A percentile compares a stretch with the other conserved stretches of the same genome.
Conservation (phyloP, 345 rosid genomes). For the Noccaea caerulescens region DNA sequence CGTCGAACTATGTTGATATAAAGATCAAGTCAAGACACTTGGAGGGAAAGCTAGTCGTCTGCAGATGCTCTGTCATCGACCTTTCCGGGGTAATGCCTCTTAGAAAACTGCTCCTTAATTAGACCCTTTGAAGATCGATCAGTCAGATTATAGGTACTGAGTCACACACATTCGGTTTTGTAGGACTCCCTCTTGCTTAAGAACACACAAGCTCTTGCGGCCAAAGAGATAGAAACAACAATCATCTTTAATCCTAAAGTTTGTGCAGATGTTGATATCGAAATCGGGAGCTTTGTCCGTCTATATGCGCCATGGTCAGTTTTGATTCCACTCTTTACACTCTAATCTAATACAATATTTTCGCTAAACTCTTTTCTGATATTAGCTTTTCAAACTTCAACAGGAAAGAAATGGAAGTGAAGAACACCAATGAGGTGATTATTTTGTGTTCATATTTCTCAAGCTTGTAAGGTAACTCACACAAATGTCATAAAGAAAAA, state of each 20-base stretch:
- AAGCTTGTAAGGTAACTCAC: conserved; percentile 27
- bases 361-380: conserved; percentile 16
- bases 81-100: conserved; percentile 53
- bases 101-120: background rate
- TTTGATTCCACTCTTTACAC: conserved; percentile 16
- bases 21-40: conserved; percentile 67
- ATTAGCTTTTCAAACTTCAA: conserved; percentile 20
- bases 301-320: conserved; percentile 69
- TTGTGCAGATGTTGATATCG: conserved; percentile 77
- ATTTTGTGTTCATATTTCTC: conserved; percentile 66
- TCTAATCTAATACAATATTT: conserved; percentile 5
- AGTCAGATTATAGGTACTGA: conserved; percentile 8
- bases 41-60: conserved; percentile 80
- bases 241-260: conserved; percentile 77
- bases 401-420: conserved; percentile 76
- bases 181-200: conserved; percentile 49
- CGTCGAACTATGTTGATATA: conserved; percentile 49
- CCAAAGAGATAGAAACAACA: conserved; percentile 48
- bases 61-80: conserved; percentile 57
- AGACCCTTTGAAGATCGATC: background rate
- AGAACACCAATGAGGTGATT: conserved; percentile 47
- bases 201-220: conserved; percentile 36
- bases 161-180: conserved; percentile 34
- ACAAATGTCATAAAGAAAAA: background rate
- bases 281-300: conserved; percentile 67